Evolutionary conservation across 805 yeast genomes (phyloP), one percentile per base, ranked within the genome.

Genomic region (Tetrapisispora nanseiensis): DNA sequence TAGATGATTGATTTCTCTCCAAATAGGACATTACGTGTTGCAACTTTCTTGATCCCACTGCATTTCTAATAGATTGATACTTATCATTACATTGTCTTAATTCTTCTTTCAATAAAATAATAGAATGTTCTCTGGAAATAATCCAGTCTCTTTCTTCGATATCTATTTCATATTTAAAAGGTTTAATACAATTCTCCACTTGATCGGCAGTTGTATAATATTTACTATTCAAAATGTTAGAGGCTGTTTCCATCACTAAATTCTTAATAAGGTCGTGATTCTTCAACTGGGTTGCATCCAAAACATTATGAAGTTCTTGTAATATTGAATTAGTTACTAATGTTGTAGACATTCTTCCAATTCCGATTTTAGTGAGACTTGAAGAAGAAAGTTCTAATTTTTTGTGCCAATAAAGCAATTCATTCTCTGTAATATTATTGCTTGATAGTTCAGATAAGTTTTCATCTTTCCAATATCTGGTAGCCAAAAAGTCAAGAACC

Each of bases 121-220:
- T 74, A 0, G 97, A 75, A 56, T 84, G 94, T 26, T 84, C 94
- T 46, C 85, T 76, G 30, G 95, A 80, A 7, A 73, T 57, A 24
- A 68, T 65, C 99, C 99, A 92, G 61, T 92, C 99, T 31, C 96
- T 72, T 52, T 89, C 95, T 57, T 92, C 97, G 38, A 92, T 76
- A 56, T 92, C 99, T 46, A 92, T 89, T 57, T 92, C 99, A 61
- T 90, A 92, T 66, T 92, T 92, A 68, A 82, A 92, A 2, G 99
- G 99, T 61, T 92, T 92, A 55, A 92, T 90, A 66, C 97, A 89
- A 62, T 94, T 92, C 56, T 92, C 99, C 6, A 92, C 97, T 61
- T 92, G 99, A 61, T 94, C 99, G 0, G 98, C 95, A 0, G 98
- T 90, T 1, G 95, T 81, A 49, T 80, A 85, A 59, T 75, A 92